phyloP scores from a whole-genome alignment of 352 stramenopile genomes.

The Phytophthora niederhauseri region DNA sequence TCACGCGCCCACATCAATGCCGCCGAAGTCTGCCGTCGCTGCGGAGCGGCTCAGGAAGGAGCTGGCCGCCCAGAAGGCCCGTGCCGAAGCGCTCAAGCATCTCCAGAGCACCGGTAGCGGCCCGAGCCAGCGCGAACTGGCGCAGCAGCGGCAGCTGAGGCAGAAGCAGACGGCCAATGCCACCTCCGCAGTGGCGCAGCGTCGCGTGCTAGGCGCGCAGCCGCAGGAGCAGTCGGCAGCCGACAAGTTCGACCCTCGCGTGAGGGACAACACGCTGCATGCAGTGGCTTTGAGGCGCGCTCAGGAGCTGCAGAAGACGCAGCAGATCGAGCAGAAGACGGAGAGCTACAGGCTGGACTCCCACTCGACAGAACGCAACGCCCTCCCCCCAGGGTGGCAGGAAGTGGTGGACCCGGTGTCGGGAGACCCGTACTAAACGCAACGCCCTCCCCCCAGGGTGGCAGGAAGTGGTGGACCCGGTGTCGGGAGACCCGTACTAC shows the following conservation, averaged over 20 bases:
- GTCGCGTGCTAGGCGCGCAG: conserved; percentile 34
- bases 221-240: conserved; percentile 22
- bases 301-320: conserved; percentile 45
- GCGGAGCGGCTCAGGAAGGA: conserved; percentile 63
- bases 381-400: conserved; percentile 59
- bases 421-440: conserved; percentile 47
- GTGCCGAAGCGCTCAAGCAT: conserved; percentile 66
- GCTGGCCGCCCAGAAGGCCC: conserved; percentile 61
- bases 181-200: conserved; percentile 48
- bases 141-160: conserved; percentile 60
- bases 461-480: conserved; percentile 55
- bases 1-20: conserved; percentile 19
- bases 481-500: conserved; percentile 70
- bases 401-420: conserved; percentile 50
- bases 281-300: conserved; percentile 54
- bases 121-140: conserved; percentile 68
- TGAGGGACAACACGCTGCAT: conserved; percentile 83
- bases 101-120: conserved; percentile 67
- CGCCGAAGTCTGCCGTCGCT: conserved; percentile 33
- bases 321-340: conserved; percentile 24
- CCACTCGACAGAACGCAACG: conserved; percentile 23
- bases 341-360: conserved; percentile 23
- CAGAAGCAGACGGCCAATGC: conserved; percentile 54
- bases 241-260: conserved; percentile 43
- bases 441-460: conserved; percentile 51